Percentiles rank a stretch among this genome's conserved stretches.
Conservation (phyloP, 1,284 basidiomycete genomes). For the Naganishia albida region DNA sequence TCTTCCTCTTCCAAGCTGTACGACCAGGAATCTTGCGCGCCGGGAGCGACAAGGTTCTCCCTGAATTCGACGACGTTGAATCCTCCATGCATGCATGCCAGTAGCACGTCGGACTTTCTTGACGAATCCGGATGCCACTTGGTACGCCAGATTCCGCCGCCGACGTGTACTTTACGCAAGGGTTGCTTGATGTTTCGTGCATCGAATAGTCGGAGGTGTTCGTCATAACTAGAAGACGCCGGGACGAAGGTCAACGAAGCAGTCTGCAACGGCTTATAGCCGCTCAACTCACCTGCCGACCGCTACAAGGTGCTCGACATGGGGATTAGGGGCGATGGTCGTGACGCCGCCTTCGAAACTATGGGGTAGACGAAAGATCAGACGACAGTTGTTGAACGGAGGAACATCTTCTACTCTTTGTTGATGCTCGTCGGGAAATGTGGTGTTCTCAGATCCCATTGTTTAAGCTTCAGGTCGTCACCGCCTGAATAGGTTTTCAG, state of each 20-base stretch:
- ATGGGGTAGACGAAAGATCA: constrained; percentile 6
- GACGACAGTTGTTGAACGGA: neutral
- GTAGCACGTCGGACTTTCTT: constrained; percentile 70
- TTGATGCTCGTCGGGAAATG: constrained; percentile 68
- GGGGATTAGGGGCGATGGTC: constrained; percentile 79
- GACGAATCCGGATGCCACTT: constrained; percentile 83
- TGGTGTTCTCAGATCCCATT: constrained; percentile 83
- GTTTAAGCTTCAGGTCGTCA: constrained; percentile 82
- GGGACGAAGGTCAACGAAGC: constrained; percentile 16
- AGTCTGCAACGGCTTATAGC: neutral
- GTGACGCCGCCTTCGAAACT: constrained; percentile 94
- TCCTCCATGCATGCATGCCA: constrained; percentile 96
- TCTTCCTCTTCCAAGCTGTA: constrained; percentile 42
- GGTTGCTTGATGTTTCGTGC: constrained; percentile 67
- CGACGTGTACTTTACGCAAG: constrained; percentile 67
- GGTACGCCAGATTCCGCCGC: constrained; percentile 92
- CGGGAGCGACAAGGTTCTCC: constrained; percentile 36
- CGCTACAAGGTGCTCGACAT: constrained; percentile 76
- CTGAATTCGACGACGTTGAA: constrained; percentile 75
- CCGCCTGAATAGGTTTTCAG: constrained; percentile 64
- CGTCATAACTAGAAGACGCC: constrained; percentile 70
- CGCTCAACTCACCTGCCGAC: constrained; percentile 73
- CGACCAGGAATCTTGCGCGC: constrained; percentile 35
- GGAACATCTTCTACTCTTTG: constrained; percentile 61
- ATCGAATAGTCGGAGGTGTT: constrained; percentile 80